These are phyloP conservation scores for Quercus parvula DNA, from an alignment of 306 rosid genomes.

Conservation along the genomic window DNA sequence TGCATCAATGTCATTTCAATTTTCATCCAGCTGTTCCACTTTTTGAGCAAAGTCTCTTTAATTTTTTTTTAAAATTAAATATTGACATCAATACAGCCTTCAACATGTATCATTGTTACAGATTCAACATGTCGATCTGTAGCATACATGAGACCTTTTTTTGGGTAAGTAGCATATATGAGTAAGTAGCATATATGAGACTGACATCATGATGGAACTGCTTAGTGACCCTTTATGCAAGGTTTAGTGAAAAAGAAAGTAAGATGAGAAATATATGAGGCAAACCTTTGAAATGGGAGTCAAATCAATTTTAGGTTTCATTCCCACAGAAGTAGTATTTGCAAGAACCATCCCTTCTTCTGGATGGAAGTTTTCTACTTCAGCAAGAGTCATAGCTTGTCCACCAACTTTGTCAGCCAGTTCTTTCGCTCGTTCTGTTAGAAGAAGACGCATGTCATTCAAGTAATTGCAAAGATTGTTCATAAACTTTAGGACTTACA, in stretches of 20 bases:
- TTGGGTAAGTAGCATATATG: too few species aligned
- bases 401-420: conserved; percentile 44
- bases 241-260: neutral
- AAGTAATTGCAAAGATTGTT: neutral
- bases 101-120: too few species aligned
- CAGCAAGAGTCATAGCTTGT: conserved; percentile 37
- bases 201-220: neutral
- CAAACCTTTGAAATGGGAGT: conserved; percentile 23
- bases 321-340: conserved; percentile 32
- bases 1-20: neutral
- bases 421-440: conserved; percentile 42
- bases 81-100: too few species aligned
- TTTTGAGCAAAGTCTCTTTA: neutral
- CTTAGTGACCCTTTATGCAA: neutral
- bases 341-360: conserved; percentile 33
- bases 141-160: too few species aligned
- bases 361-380: conserved; percentile 29
- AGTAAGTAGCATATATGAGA: neutral
- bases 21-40: neutral
- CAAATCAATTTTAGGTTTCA: conserved; percentile 28
- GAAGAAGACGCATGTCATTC: neutral
- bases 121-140: too few species aligned
- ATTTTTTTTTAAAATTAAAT: too few species aligned
- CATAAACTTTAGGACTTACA: neutral
- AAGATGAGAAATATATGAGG: neutral